A percentile compares a stretch with the other conserved stretches of the same genome.
Conservation (phyloP, 345 rosid genomes). For the Salix caprea region DNA sequence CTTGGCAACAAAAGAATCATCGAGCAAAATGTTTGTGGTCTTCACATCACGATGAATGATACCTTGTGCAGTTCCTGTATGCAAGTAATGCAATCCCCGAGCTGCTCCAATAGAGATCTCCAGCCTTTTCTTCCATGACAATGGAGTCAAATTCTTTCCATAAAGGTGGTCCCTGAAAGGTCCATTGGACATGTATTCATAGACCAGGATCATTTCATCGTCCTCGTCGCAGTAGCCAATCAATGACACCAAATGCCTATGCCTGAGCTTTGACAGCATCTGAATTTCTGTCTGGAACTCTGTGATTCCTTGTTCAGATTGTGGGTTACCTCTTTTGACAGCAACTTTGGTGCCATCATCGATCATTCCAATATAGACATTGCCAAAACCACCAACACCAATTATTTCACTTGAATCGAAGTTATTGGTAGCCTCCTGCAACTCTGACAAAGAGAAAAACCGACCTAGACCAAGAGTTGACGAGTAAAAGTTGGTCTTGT, state of each 20-base stretch:
- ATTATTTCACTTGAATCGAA: slow-evolving; percentile 59
- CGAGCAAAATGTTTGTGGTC: slow-evolving; percentile 74
- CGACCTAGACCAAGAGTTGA: slow-evolving; percentile 68
- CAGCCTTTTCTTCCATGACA: slow-evolving; percentile 73
- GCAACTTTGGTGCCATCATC: slow-evolving; percentile 76
- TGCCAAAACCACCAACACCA: slow-evolving; percentile 83
- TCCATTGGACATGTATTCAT: slow-evolving; percentile 80
- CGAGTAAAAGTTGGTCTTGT: slow-evolving; percentile 47
- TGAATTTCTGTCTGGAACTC: slow-evolving; percentile 84
- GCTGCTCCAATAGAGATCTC: slow-evolving; percentile 80
- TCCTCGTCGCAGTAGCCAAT: slow-evolving; percentile 79
- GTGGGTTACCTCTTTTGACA: slow-evolving; percentile 81
- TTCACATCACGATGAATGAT: slow-evolving; percentile 85
- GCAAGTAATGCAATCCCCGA: slow-evolving; percentile 75
- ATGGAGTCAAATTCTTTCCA: slow-evolving; percentile 56
- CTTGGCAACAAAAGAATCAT: slow-evolving; percentile 70
- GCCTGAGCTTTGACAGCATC: slow-evolving; percentile 82
- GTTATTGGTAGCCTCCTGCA: slow-evolving; percentile 70
- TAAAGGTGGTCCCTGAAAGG: slow-evolving; percentile 73
- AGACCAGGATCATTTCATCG: slow-evolving; percentile 73
- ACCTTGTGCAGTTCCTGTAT: slow-evolving; percentile 89
- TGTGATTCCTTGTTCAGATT: slow-evolving; percentile 81
- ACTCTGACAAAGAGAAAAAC: slow-evolving; percentile 55
- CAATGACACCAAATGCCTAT: slow-evolving; percentile 76
- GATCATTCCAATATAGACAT: slow-evolving; percentile 58